Percentiles rank a stretch among this genome's conserved stretches.
Evolutionary conservation across 2,329 filamentous ascomycete genomes (phyloP).

Genomic region (Dothidotthia symphoricarpi): DNA sequence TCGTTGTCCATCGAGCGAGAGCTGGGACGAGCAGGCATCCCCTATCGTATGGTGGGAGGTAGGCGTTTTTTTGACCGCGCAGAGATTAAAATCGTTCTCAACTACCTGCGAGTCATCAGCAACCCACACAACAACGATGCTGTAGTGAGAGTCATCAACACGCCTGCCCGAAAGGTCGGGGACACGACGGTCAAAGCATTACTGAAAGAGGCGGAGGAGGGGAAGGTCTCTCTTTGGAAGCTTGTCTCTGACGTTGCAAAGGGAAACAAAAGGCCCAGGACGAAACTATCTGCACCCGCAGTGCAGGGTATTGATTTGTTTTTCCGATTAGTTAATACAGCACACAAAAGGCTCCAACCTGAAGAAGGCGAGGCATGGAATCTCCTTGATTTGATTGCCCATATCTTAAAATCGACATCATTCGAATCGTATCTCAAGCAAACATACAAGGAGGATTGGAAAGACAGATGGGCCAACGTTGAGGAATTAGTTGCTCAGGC

Average conservation of each 20-base stretch:
- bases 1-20: conserved; percentile 84
- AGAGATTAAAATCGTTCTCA: conserved; percentile 82
- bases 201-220: conserved; percentile 71
- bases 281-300: conserved; percentile 56
- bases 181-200: conserved; percentile 73
- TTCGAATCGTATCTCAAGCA: conserved; percentile 73
- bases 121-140: conserved; percentile 87
- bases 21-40: conserved; percentile 74
- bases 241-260: conserved; percentile 62
- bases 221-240: conserved; percentile 70
- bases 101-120: conserved; percentile 83
- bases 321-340: conserved; percentile 59
- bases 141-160: conserved; percentile 78
- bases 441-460: conserved; percentile 62
- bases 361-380: conserved; percentile 40
- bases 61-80: conserved; percentile 87
- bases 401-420: conserved; percentile 62
- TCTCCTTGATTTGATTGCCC: conserved; percentile 53
- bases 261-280: conserved; percentile 52
- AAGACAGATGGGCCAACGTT: conserved; percentile 81
- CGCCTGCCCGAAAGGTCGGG: conserved; percentile 77
- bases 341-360: conserved; percentile 54
- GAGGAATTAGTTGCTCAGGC: conserved; percentile 83
- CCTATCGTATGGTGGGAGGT: conserved; percentile 91
- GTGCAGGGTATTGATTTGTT: conserved; percentile 59